A percentile compares a stretch with the other conserved stretches of the same genome.
Evolutionary conservation across 1,284 basidiomycete genomes (phyloP).

Genomic region (Melampsora occidentalis): DNA sequence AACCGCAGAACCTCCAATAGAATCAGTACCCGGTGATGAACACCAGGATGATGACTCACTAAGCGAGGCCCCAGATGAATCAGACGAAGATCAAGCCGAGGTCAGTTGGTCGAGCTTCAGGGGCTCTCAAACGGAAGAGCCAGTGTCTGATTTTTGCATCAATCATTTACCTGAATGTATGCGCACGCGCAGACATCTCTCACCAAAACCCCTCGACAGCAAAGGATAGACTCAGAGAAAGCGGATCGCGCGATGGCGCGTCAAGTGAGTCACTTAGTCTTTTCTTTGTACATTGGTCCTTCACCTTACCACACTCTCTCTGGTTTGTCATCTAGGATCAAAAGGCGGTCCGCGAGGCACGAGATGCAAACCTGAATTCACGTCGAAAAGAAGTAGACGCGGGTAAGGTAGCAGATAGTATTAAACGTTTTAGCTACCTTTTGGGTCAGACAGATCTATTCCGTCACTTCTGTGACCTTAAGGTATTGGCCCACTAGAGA

Average conservation of each 20-base stretch:
- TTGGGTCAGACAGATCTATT: conserved; percentile 93
- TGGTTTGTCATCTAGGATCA: conserved; percentile 21
- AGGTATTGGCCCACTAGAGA: conserved; percentile 52
- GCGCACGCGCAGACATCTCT: background rate
- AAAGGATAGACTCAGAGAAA: conserved; percentile 34
- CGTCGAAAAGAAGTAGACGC: conserved; percentile 41
- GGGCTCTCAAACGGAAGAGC: background rate
- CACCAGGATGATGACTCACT: background rate
- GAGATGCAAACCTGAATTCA: conserved; percentile 34
- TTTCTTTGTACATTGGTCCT: background rate
- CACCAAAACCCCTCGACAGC: conserved; percentile 24
- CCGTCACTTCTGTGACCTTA: conserved; percentile 70
- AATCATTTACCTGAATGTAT: background rate
- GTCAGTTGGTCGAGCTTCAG: background rate
- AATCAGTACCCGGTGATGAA: too few relatives aligned
- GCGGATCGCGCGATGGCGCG: conserved; percentile 37
- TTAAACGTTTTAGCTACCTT: conserved; percentile 90
- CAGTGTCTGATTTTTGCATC: background rate
- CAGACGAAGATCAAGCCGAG: conserved; percentile 2
- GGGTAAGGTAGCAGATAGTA: conserved; percentile 62
- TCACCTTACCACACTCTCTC: background rate
- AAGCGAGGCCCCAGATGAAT: background rate
- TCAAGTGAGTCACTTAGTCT: conserved; percentile 18
- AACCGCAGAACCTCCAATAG: too few relatives aligned
- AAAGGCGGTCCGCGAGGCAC: conserved; percentile 29